Percentiles rank a stretch among this genome's conserved stretches.
phyloP scores from a whole-genome alignment of 2,329 filamentous ascomycete species.

The Lachnellula occidentalis region DNA sequence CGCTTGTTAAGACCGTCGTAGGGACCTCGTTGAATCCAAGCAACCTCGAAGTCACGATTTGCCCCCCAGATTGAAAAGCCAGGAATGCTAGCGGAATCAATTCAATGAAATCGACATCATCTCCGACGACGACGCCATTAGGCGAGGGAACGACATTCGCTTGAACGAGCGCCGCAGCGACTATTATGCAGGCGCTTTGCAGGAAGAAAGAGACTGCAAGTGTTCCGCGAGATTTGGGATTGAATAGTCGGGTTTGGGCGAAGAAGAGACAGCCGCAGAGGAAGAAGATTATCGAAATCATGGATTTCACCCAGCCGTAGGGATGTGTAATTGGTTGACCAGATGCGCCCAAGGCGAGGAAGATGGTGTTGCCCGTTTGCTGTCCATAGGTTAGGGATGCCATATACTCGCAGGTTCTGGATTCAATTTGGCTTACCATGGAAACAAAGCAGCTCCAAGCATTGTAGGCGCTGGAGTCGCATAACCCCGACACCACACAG shows the following conservation, averaged over 20 bases:
- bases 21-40: slow-evolving; percentile 66
- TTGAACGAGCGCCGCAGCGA: slow-evolving; percentile 49
- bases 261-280: slow-evolving; percentile 47
- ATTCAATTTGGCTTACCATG: slow-evolving; percentile 42
- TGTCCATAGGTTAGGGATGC: background rate
- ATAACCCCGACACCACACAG: slow-evolving; percentile 41
- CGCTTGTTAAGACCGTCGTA: slow-evolving; percentile 73
- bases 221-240: slow-evolving; percentile 37
- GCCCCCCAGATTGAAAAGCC: slow-evolving; percentile 70
- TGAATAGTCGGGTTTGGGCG: slow-evolving; percentile 33
- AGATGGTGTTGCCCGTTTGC: slow-evolving; percentile 53
- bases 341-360: slow-evolving; percentile 54
- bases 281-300: slow-evolving; percentile 49
- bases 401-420: background rate
- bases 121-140: slow-evolving; percentile 25
- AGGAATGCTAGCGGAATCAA: slow-evolving; percentile 43
- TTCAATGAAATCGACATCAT: slow-evolving; percentile 35
- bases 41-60: slow-evolving; percentile 68
- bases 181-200: slow-evolving; percentile 45
- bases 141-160: slow-evolving; percentile 40
- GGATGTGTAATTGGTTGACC: slow-evolving; percentile 45
- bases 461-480: slow-evolving; percentile 43
- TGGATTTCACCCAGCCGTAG: slow-evolving; percentile 47
- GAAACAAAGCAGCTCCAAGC: slow-evolving; percentile 45
- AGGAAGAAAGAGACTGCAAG: slow-evolving; percentile 45